Evolutionary conservation across 805 yeast genomes (phyloP).

Genomic region (Wickerhamiella azyma): DNA sequence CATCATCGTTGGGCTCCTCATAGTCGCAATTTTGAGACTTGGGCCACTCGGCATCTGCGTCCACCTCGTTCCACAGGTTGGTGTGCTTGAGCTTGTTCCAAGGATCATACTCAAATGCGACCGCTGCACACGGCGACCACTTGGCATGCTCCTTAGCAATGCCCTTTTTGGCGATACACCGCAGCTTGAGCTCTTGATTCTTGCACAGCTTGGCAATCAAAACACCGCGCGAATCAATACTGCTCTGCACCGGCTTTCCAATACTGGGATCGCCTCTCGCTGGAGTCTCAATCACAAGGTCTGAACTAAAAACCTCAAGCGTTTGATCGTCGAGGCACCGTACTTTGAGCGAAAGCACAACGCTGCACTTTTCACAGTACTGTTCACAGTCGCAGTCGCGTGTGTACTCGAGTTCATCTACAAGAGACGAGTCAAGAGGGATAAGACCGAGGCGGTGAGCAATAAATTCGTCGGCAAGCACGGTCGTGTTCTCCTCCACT

Average conservation of each 20-base stretch:
- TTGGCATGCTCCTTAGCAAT: slow-evolving; percentile 96
- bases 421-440: slow-evolving; percentile 74
- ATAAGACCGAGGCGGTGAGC: slow-evolving; percentile 88
- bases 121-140: slow-evolving; percentile 94
- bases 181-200: slow-evolving; percentile 78
- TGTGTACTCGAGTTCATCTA: slow-evolving; percentile 71
- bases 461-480: slow-evolving; percentile 90
- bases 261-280: slow-evolving; percentile 31
- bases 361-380: slow-evolving; percentile 91
- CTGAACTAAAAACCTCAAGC: slow-evolving; percentile 81
- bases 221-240: slow-evolving; percentile 69
- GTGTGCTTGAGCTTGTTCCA: slow-evolving; percentile 96
- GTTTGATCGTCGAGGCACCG: slow-evolving; percentile 77
- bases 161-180: slow-evolving; percentile 95
- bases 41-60: slow-evolving; percentile 89
- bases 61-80: slow-evolving; percentile 90
- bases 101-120: slow-evolving; percentile 97
- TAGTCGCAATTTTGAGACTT: slow-evolving; percentile 73
- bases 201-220: slow-evolving; percentile 79
- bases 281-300: slow-evolving; percentile 38
- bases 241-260: slow-evolving; percentile 80
- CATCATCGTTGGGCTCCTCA: slow-evolving; percentile 90
- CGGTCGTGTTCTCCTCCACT: slow-evolving; percentile 83
- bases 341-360: slow-evolving; percentile 75
- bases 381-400: slow-evolving; percentile 97